Evolutionary conservation across 2,329 filamentous ascomycete genomes (phyloP).

Genomic region (Botrytis galanthina): DNA sequence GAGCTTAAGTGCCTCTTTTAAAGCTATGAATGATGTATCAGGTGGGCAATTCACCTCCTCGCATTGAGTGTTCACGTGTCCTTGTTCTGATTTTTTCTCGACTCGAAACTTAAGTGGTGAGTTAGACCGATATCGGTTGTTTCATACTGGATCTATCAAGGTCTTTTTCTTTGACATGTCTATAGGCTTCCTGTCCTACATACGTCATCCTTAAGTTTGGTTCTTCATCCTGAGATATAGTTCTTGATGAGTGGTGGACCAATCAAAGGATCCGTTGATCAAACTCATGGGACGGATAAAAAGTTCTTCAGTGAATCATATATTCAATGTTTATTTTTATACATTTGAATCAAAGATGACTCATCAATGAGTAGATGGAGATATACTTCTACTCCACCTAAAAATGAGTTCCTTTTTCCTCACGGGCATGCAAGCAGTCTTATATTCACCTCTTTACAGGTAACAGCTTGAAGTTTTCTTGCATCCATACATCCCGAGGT

Average conservation of each 20-base stretch:
- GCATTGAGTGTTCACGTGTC: no score
- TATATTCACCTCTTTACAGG: not conserved
- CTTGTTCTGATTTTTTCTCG: not conserved
- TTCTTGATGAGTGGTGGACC: not conserved
- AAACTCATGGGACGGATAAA: not conserved
- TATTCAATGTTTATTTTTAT: no score
- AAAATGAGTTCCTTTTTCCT: not conserved
- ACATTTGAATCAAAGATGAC: no score
- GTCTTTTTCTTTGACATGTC: not conserved
- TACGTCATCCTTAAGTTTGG: not conserved
- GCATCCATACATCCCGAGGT: not conserved
- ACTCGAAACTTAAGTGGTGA: not conserved
- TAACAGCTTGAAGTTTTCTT: not conserved
- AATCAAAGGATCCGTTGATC: not conserved
- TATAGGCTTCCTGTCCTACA: not conserved
- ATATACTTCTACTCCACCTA: not conserved
- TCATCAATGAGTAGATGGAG: not conserved
- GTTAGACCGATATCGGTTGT: not conserved
- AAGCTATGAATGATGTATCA: not conserved
- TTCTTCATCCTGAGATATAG: not conserved
- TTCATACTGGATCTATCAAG: not conserved
- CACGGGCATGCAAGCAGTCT: no score
- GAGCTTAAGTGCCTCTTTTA: not conserved
- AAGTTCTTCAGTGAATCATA: not conserved
- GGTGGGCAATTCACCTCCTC: not conserved